Evolutionary conservation across 2,329 filamentous ascomycete species (phyloP).

Genomic region (Uncinocarpus reesii): DNA sequence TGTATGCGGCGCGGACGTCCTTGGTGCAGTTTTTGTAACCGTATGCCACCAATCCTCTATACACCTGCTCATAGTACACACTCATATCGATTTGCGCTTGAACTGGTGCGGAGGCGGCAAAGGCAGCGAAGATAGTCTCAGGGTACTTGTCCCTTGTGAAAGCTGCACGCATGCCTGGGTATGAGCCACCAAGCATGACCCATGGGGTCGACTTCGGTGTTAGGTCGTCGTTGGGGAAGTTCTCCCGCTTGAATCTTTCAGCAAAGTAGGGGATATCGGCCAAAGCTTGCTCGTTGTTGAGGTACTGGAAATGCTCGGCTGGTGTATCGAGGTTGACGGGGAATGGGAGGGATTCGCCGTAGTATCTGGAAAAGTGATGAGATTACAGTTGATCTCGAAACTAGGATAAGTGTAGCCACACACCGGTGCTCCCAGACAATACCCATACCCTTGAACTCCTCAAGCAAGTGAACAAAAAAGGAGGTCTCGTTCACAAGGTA

Average conservation of each 20-base stretch:
- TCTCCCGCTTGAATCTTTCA: slow-evolving; percentile 29
- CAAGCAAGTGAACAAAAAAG: slow-evolving; percentile 26
- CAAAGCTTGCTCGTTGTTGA: slow-evolving; percentile 37
- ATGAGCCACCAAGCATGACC: slow-evolving; percentile 40
- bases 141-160: slow-evolving; percentile 37
- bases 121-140: slow-evolving; percentile 34
- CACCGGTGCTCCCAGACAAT: slow-evolving; percentile 38
- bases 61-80: slow-evolving; percentile 43
- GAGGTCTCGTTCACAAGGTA: slow-evolving; percentile 24
- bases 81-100: slow-evolving; percentile 42
- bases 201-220: slow-evolving; percentile 36
- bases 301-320: slow-evolving; percentile 33
- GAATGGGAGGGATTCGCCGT: slow-evolving; percentile 34
- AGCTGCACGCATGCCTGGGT: slow-evolving; percentile 37
- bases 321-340: slow-evolving; percentile 28
- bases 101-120: slow-evolving; percentile 36
- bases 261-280: slow-evolving; percentile 40
- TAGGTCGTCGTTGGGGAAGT: slow-evolving; percentile 27
- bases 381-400: background rate
- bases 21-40: slow-evolving; percentile 43
- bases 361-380: slow-evolving; percentile 27
- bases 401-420: slow-evolving; percentile 7
- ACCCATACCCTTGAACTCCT: slow-evolving; percentile 31
- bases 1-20: slow-evolving; percentile 41
- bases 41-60: slow-evolving; percentile 40